These are phyloP conservation scores for Arabidopsis hybrid DNA, from an alignment of 441 rosid species.

Conservation along the genomic window DNA sequence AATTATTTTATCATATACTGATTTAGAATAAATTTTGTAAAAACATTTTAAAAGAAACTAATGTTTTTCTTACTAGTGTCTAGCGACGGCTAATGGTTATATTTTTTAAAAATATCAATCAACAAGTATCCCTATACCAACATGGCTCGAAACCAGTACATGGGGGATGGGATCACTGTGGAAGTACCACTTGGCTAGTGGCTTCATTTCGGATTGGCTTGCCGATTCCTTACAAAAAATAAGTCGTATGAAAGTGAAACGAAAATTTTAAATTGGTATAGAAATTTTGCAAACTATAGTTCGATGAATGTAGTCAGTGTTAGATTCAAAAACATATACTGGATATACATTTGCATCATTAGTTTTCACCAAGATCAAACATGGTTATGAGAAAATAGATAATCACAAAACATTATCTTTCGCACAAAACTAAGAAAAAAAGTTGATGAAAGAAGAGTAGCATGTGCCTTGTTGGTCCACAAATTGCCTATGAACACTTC, in stretches of 20 bases:
- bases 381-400: slow-evolving; percentile 18
- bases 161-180: not conserved
- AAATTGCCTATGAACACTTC: slow-evolving; percentile 50
- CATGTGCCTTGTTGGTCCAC: slow-evolving; percentile 52
- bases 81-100: not conserved
- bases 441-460: slow-evolving; percentile 39
- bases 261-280: not conserved
- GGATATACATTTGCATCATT: not conserved
- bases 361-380: slow-evolving; percentile 7
- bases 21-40: too few species aligned
- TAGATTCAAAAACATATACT: not conserved
- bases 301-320: not conserved
- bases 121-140: not conserved
- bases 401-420: slow-evolving; percentile 18
- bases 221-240: not conserved
- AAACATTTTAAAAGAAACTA: too few species aligned
- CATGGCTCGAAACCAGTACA: not conserved
- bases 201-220: not conserved
- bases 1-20: too few species aligned
- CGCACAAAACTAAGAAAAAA: slow-evolving; percentile 26
- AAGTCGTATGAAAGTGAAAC: not conserved
- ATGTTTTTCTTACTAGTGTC: too few species aligned
- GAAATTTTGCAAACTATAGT: not conserved
- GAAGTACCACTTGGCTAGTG: not conserved
- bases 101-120: not conserved